Evolutionary conservation across 2,329 filamentous ascomycete species (phyloP).

Genomic region (Fusarium sublunatum): DNA sequence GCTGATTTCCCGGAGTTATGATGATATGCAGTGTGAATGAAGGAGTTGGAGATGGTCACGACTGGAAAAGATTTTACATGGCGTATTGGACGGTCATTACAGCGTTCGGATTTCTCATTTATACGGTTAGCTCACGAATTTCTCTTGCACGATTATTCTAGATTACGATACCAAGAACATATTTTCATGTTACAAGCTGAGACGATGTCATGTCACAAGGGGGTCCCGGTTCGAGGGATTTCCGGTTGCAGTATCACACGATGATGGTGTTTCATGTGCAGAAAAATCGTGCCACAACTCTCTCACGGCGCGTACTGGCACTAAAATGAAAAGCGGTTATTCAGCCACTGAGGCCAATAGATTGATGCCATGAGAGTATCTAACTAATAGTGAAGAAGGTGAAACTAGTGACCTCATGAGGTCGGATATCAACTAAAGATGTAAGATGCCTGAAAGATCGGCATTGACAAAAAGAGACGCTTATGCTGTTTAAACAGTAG

Average conservation of each 20-base stretch:
- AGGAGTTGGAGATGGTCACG: constrained; percentile 15
- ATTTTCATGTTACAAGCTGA: constrained; percentile 15
- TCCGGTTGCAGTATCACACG: constrained; percentile 26
- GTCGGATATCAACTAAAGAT: constrained; percentile 43
- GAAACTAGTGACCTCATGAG: constrained; percentile 32
- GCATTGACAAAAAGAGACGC: constrained; percentile 38
- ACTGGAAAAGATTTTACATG: constrained; percentile 15
- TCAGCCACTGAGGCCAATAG: constrained; percentile 19
- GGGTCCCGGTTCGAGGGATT: constrained; percentile 17
- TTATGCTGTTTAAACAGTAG: constrained; percentile 26
- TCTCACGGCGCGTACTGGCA: constrained; percentile 1
- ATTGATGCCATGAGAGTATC: constrained; percentile 34
- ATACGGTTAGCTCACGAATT: constrained; percentile 9
- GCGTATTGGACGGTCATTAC: constrained; percentile 26
- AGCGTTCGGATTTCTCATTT: constrained; percentile 15
- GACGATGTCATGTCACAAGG: constrained; percentile 30
- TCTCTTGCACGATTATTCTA: constrained; percentile 16
- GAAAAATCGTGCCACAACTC: constrained; percentile 24
- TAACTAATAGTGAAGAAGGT: constrained; percentile 31
- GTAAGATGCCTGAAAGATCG: constrained; percentile 38
- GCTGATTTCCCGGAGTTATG: constrained; percentile 3
- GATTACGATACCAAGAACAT: constrained; percentile 38
- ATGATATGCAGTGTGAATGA: constrained; percentile 4
- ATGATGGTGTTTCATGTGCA: constrained; percentile 40
- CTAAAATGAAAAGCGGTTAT: constrained; percentile 10